These are phyloP conservation scores for Didymella pomorum DNA, from an alignment of 2,329 filamentous ascomycete genomes.

Conservation along the genomic window DNA sequence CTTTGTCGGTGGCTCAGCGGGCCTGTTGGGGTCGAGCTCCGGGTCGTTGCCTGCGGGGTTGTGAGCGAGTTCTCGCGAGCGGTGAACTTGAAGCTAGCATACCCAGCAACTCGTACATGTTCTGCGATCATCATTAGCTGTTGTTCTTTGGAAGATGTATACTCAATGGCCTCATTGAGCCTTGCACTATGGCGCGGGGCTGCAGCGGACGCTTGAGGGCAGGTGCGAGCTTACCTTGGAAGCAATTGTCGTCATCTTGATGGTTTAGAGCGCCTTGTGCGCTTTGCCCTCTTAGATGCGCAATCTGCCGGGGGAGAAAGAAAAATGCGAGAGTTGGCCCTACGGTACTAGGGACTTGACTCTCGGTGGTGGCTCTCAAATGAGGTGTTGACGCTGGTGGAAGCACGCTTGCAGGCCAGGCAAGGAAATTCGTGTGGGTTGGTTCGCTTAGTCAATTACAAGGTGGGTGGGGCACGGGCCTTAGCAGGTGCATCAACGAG, in stretches of 20 bases:
- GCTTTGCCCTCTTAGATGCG: slow-evolving; percentile 54
- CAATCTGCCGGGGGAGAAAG: slow-evolving; percentile 48
- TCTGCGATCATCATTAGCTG: slow-evolving; percentile 66
- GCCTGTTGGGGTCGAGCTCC: slow-evolving; percentile 76
- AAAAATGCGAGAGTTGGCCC: slow-evolving; percentile 51
- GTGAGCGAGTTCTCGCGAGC: slow-evolving; percentile 31
- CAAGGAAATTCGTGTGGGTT: slow-evolving; percentile 30
- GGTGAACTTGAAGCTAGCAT: slow-evolving; percentile 51
- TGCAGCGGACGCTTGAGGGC: slow-evolving; percentile 19
- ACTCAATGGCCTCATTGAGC: slow-evolving; percentile 22
- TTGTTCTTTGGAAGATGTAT: not conserved
- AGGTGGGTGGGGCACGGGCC: slow-evolving; percentile 19
- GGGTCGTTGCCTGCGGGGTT: slow-evolving; percentile 69
- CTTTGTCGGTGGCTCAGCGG: slow-evolving; percentile 80
- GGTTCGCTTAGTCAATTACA: slow-evolving; percentile 41
- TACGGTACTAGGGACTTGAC: slow-evolving; percentile 49
- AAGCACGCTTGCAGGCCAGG: slow-evolving; percentile 23
- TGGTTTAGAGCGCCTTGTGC: slow-evolving; percentile 56
- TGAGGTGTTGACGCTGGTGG: slow-evolving; percentile 43
- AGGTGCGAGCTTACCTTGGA: slow-evolving; percentile 51
- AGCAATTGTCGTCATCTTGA: slow-evolving; percentile 53
- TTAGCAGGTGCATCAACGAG: not conserved
- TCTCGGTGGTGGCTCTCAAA: slow-evolving; percentile 46
- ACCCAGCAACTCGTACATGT: slow-evolving; percentile 99
- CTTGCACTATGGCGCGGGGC: slow-evolving; percentile 17